A percentile compares a stretch with the other conserved stretches of the same genome.
Conservation (phyloP, 2,329 filamentous ascomycete species). For the Zasmidium citrigriseum region DNA sequence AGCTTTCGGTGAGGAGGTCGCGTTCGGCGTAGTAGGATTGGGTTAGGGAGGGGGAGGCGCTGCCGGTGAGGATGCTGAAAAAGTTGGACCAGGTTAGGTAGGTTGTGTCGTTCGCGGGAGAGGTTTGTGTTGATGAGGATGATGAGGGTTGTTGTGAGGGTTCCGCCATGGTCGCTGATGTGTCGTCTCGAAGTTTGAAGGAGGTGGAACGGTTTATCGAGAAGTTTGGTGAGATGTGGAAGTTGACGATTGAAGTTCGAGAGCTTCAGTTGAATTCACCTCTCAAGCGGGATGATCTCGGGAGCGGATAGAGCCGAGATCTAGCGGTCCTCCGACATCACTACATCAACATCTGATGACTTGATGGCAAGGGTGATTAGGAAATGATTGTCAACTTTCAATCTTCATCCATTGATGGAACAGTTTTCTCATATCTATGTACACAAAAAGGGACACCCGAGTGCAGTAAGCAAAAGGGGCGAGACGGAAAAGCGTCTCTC, state of each 20-base stretch:
- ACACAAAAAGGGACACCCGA: background rate
- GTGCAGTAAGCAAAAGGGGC: background rate
- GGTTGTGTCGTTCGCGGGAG: slow-evolving; percentile 29
- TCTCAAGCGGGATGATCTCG: background rate
- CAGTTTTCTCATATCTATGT: background rate
- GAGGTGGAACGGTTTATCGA: background rate
- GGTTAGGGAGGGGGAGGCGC: slow-evolving; percentile 67
- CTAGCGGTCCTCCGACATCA: background rate
- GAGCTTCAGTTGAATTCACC: background rate
- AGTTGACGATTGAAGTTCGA: background rate
- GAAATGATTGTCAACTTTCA: background rate
- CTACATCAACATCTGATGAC: background rate
- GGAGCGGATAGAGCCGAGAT: background rate
- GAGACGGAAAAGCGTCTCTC: background rate
- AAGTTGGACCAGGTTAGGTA: slow-evolving; percentile 74
- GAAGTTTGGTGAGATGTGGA: background rate
- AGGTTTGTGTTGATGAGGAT: slow-evolving; percentile 1
- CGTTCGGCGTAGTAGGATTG: slow-evolving; percentile 77
- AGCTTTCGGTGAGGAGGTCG: slow-evolving; percentile 72
- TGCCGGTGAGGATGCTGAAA: slow-evolving; percentile 77
- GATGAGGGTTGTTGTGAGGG: slow-evolving; percentile 9
- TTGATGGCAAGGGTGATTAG: background rate
- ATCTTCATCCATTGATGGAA: background rate
- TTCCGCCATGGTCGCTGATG: slow-evolving; percentile 19
- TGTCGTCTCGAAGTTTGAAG: background rate